Percentiles rank a stretch among this genome's conserved stretches.
Conservation (phyloP, 371 early-diverging fungal genomes). For the Mortierella sp. region DNA sequence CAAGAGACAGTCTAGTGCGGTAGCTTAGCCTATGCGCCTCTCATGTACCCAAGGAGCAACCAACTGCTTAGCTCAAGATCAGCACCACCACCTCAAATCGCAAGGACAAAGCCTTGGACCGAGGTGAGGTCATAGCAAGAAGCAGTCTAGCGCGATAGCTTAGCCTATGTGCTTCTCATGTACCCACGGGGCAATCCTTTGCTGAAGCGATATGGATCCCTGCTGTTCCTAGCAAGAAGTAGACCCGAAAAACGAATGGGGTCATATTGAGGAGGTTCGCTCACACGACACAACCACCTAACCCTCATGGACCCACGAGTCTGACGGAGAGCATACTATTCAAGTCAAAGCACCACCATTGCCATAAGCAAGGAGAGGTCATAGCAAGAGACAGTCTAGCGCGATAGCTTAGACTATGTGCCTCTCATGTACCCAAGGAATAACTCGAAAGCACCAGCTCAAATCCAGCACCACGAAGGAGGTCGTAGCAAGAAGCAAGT, state of each 20-base stretch:
- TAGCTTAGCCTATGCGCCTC: constrained; percentile 20
- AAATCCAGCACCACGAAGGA: constrained; percentile 27
- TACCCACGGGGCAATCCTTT: too few species aligned
- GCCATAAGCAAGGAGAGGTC: constrained; percentile 33
- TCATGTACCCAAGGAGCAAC: constrained; percentile 45
- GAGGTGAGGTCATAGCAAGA: constrained; percentile 39
- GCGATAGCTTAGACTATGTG: constrained; percentile 20
- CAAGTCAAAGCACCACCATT: constrained; percentile 32
- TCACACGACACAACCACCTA: too few species aligned
- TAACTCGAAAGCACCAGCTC: constrained; percentile 17
- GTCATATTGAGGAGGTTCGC: too few species aligned
- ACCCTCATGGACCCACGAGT: too few species aligned
- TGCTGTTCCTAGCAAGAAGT: too few species aligned
- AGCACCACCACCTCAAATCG: constrained; percentile 22
- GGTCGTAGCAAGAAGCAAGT: constrained; percentile 31
- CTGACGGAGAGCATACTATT: too few species aligned
- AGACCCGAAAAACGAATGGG: too few species aligned
- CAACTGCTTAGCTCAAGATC: constrained; percentile 9
- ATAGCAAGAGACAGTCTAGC: constrained; percentile 29
- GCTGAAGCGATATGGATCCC: too few species aligned
- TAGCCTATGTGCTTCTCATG: constrained; percentile 32
- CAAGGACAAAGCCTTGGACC: too few species aligned
- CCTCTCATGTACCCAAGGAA: constrained; percentile 39
- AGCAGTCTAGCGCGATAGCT: constrained; percentile 22
- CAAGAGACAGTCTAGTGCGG: constrained; percentile 25